Percentiles rank a stretch among this genome's conserved stretches.
phyloP scores from a whole-genome alignment of 2,329 filamentous ascomycete genomes.

The Incumbomyces delicatus region DNA sequence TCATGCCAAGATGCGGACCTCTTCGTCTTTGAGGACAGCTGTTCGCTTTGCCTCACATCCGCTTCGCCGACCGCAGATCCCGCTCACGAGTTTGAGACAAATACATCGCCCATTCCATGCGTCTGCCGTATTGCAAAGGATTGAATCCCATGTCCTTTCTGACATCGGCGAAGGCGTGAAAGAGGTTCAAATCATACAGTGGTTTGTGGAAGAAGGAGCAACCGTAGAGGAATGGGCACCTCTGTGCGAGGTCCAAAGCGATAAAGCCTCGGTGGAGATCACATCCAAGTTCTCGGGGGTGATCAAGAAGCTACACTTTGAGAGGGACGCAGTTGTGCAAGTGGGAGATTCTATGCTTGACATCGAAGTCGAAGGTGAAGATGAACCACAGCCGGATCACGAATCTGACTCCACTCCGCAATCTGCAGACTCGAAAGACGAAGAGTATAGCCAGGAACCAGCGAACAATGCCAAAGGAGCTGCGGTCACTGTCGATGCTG shows the following conservation, averaged over 20 bases:
- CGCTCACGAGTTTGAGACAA: slow-evolving; percentile 5
- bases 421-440: slow-evolving; percentile 32
- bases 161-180: slow-evolving; percentile 63
- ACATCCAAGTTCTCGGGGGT: slow-evolving; percentile 91
- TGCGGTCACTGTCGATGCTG: slow-evolving; percentile 13
- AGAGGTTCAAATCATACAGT: slow-evolving; percentile 98
- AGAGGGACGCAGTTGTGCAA: slow-evolving; percentile 89
- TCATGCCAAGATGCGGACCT: too few relatives aligned
- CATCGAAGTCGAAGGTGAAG: slow-evolving; percentile 20
- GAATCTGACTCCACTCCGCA: slow-evolving; percentile 38
- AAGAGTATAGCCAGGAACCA: slow-evolving; percentile 27
- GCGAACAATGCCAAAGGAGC: slow-evolving; percentile 3
- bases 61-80: not conserved
- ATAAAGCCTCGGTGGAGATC: slow-evolving; percentile 84
- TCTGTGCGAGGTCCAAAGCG: slow-evolving; percentile 94
- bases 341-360: slow-evolving; percentile 49
- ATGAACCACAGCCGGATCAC: slow-evolving; percentile 53
- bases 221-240: slow-evolving; percentile 96
- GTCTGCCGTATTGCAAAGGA: slow-evolving; percentile 11
- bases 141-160: slow-evolving; percentile 17
- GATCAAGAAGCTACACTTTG: slow-evolving; percentile 92
- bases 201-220: slow-evolving; percentile 95
- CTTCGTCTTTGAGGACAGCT: too few relatives aligned
- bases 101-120: slow-evolving; percentile 15
- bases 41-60: not conserved